Conservation (phyloP, 768 basidiomycete genomes). For the Phaffia australis region DNA sequence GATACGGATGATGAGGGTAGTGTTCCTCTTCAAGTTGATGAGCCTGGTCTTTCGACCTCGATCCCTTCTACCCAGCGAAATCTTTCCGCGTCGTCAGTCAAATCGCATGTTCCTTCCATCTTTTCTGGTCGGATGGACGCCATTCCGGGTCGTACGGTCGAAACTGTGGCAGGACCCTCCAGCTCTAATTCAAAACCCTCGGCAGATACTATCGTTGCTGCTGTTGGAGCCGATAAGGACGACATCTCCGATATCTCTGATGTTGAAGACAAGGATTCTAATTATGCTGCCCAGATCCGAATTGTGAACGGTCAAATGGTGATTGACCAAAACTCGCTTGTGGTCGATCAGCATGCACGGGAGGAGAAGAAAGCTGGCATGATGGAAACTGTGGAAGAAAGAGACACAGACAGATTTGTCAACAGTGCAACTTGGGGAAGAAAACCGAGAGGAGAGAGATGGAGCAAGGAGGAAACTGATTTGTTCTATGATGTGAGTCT, state of each 20-base stretch:
- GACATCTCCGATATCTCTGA: conserved; percentile 52
- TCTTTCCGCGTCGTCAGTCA: conserved; percentile 38
- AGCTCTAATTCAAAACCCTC: background rate
- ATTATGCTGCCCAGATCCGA: conserved; percentile 74
- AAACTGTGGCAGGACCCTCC: conserved; percentile 25
- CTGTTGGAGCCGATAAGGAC: conserved; percentile 48
- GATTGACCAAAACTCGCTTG: conserved; percentile 72
- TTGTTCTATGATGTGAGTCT: conserved; percentile 68
- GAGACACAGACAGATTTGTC: conserved; percentile 67
- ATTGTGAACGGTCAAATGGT: conserved; percentile 79
- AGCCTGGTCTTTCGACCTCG: conserved; percentile 14
- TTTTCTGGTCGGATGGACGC: background rate
- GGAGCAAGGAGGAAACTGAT: conserved; percentile 84
- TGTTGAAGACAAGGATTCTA: conserved; percentile 25
- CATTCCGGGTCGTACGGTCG: conserved; percentile 20
- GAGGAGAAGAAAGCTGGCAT: conserved; percentile 47
- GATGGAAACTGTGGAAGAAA: conserved; percentile 45
- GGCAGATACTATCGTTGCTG: conserved; percentile 27
- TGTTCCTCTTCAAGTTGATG: conserved; percentile 48
- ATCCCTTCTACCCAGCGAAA: conserved; percentile 3
- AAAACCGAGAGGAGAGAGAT: conserved; percentile 67
- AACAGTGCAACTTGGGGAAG: conserved; percentile 69
- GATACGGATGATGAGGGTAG: conserved; percentile 57
- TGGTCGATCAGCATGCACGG: conserved; percentile 56
- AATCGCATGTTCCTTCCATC: conserved; percentile 3